These are phyloP conservation scores for Psidium guajava DNA, from an alignment of 345 rosid species.

Conservation along the genomic window DNA sequence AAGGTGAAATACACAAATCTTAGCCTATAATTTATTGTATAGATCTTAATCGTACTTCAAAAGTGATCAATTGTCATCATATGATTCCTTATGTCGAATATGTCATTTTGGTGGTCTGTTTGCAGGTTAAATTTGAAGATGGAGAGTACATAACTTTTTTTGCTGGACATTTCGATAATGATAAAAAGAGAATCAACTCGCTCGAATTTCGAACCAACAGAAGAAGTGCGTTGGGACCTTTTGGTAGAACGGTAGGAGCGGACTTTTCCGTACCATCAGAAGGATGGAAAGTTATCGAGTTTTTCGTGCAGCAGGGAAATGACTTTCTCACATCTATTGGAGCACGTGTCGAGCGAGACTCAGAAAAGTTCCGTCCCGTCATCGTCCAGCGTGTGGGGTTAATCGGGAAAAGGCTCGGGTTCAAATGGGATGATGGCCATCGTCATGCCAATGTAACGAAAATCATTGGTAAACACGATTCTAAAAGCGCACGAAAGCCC, in stretches of 20 bases:
- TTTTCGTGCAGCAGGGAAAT: not conserved
- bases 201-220: not conserved
- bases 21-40: not conserved
- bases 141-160: not conserved
- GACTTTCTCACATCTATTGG: not conserved
- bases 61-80: fast-evolving
- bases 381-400: fast-evolving
- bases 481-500: no score
- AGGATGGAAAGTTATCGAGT: not conserved
- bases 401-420: fast-evolving
- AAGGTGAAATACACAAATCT: not conserved
- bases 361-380: fast-evolving
- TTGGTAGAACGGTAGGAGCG: not conserved
- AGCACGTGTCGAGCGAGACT: not conserved
- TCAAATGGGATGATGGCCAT: not conserved
- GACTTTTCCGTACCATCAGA: not conserved
- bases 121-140: not conserved
- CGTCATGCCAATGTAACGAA: not conserved
- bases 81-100: no score
- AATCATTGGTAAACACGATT: no score
- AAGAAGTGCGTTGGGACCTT: not conserved
- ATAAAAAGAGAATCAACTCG: fast-evolving
- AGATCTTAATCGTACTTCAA: no score
- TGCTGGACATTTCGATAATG: not conserved
- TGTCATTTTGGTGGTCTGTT: not conserved